Evolutionary conservation across 2,329 filamentous ascomycete species (phyloP).

Genomic region (Penicillium olsonii): DNA sequence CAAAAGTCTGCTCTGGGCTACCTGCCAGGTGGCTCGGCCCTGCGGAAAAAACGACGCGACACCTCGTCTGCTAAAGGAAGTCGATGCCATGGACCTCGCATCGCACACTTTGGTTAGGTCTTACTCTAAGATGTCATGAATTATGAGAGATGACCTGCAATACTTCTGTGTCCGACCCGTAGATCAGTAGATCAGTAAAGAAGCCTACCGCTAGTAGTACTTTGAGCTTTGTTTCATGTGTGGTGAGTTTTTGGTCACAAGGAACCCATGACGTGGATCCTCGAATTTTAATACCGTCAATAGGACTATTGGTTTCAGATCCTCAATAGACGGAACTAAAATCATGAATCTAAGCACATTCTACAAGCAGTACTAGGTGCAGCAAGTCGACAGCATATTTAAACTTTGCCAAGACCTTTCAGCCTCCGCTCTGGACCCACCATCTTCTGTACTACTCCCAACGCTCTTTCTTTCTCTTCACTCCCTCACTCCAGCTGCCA

Average conservation of each 20-base stretch:
- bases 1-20: constrained; percentile 8
- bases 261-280: too few relatives aligned
- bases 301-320: too few relatives aligned
- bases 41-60: constrained; percentile 2
- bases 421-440: background rate
- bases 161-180: background rate
- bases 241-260: too few relatives aligned
- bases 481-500: background rate
- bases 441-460: background rate
- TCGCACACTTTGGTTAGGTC: constrained; percentile 14
- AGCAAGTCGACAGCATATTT: background rate
- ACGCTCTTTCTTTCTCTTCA: background rate
- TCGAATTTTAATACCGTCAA: too few relatives aligned
- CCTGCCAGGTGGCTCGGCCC: background rate
- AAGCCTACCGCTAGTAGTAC: too few relatives aligned
- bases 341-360: too few relatives aligned
- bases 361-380: too few relatives aligned
- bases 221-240: too few relatives aligned
- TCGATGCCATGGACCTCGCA: constrained; percentile 12
- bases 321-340: too few relatives aligned
- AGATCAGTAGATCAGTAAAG: background rate
- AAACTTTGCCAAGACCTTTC: background rate
- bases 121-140: constrained; percentile 22
- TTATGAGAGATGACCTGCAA: constrained; percentile 24
- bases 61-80: constrained; percentile 14